Evolutionary conservation across 2,329 filamentous ascomycete genomes (phyloP), one percentile per base, ranked within the genome.

Genomic region (Coleophoma eucalyptorum): DNA sequence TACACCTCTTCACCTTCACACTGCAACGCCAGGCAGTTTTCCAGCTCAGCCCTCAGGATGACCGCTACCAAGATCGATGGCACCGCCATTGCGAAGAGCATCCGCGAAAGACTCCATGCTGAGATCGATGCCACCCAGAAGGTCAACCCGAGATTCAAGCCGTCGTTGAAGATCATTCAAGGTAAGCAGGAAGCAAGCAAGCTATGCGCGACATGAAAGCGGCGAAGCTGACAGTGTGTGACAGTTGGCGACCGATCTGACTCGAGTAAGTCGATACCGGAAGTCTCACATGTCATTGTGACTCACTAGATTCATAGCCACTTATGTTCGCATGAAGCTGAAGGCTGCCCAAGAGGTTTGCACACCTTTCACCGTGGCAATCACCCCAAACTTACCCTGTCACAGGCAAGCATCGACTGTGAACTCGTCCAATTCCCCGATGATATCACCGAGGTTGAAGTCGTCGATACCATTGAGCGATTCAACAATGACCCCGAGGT

Each of bases 291-390:
- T 26, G 26, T 5, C 6, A 26, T 26, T 67, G 85, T 72, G 33
- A 32, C 51, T 50, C 33, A 42, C 38, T 61, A 68, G 62, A 56
- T 52, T 52, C 51, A 38, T 56, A 93, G 89, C 86, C 65, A 97
- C 93, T 48, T 99, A 99, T 88, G 93, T 99, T 72, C 92, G 92
- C 74, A 99, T 99, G 94, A 99, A 99, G 78, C 76, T 97, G 66
- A 99, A 97, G 80, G 94, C 94, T 59, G 94, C 94, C 52, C 78
- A 89, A 69, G 94, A 97, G 80, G 89, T 91, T 75, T 61, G 73
- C 46, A 41, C 34, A 46, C 7, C 44, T 50, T 56, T 50, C 52
- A 55, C 59, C 44, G 38, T 16, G 38, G 12, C 2, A 48, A 43
- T 40, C 20, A 19, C 4, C 12, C 18, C 38, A 46, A 31, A 44